Evolutionary conservation across 306 rosid species (phyloP).

Genomic region (Ammopiptanthus mongolicus): DNA sequence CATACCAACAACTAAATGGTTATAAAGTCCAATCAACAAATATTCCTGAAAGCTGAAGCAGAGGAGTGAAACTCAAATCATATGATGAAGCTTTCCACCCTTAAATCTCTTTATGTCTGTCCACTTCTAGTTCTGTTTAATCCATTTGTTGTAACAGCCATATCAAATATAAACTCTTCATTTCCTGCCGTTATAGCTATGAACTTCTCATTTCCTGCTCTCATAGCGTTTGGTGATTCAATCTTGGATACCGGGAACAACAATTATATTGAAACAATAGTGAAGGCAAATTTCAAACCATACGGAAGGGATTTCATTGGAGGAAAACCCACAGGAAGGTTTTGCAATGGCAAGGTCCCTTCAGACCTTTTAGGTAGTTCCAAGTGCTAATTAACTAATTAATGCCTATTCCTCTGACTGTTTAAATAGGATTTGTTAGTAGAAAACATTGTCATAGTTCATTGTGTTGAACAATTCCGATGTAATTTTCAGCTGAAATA

Average conservation of each 20-base stretch:
- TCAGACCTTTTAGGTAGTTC: slow-evolving; percentile 27
- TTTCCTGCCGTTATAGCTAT: neutral
- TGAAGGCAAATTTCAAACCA: slow-evolving; percentile 20
- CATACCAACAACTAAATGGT: neutral
- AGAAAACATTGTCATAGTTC: neutral
- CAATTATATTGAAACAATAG: neutral
- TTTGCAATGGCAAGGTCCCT: slow-evolving; percentile 31
- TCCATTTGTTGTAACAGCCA: slow-evolving; percentile 12
- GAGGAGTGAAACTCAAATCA: neutral
- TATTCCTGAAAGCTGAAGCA: neutral
- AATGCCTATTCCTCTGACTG: neutral
- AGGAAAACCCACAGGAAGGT: slow-evolving; percentile 29
- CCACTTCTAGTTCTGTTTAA: neutral
- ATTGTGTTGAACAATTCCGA: neutral
- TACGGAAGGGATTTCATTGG: slow-evolving; percentile 30
- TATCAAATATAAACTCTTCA: neutral
- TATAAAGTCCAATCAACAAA: neutral
- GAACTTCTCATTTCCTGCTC: slow-evolving; percentile 14
- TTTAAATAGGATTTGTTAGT: neutral
- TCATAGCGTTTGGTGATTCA: slow-evolving; percentile 32
- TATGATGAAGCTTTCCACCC: slow-evolving; percentile 20
- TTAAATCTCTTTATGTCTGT: neutral
- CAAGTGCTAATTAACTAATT: neutral
- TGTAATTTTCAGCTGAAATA: slow-evolving; percentile 25
- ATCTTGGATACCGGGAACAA: slow-evolving; percentile 34